Base-by-base conservation (phyloP, 192 early-diverging fungal genomes). In the Podila minutissima region DNA sequence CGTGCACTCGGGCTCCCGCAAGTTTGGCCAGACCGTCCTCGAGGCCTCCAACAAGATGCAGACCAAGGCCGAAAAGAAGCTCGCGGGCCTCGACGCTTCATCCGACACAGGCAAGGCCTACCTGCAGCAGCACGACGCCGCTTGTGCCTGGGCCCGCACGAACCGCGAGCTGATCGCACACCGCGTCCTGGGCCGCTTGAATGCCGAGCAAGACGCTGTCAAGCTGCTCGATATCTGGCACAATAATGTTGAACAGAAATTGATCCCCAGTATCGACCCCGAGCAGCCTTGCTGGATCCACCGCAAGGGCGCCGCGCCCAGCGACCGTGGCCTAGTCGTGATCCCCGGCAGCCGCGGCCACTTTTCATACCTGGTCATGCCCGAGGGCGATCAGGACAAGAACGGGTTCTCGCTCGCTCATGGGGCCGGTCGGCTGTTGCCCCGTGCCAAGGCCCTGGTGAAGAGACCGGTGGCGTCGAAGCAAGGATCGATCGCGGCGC, bases 251-350 rank as follows among this genome's bases (percentile, higher is more conserved):
- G 77, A 86, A 53, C 50, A 71, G 59, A 82, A 85, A 38, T 3
- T 57, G 51, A 79, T 66, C 32, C 61, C 66, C 5, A 67, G 51
- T 7, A 57, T 69, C 22, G 75, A 67, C n/a, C 6, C 67, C 0
- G 55, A 60, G n/a, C 20, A 48, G 0, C 67, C 74, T 1, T 72
- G 73, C 33, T 90, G 83, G 77, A 62, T 90, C 24, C 89, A 90
- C 59, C 86, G 90, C 7, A 91, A 91, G 64, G 90, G 90, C 13
- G 90, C 90, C 5, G 90, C 90, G 0, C 89, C 89, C 0, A 79
- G 71, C 15, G 85, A 90, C 29, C 72, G 74, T 26, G 86, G 88
- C 5, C 55, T 88, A 11, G 83, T 90, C 35, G 86, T 88, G 13
- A 91, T 91, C 32, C 90, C 90, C 2, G 90, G 90, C 9, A 86